A percentile compares a stretch with the other conserved stretches of the same genome.
These are phyloP conservation scores for Exophiala viscosa DNA, from an alignment of 2,329 filamentous ascomycete species.

Conservation along the genomic window DNA sequence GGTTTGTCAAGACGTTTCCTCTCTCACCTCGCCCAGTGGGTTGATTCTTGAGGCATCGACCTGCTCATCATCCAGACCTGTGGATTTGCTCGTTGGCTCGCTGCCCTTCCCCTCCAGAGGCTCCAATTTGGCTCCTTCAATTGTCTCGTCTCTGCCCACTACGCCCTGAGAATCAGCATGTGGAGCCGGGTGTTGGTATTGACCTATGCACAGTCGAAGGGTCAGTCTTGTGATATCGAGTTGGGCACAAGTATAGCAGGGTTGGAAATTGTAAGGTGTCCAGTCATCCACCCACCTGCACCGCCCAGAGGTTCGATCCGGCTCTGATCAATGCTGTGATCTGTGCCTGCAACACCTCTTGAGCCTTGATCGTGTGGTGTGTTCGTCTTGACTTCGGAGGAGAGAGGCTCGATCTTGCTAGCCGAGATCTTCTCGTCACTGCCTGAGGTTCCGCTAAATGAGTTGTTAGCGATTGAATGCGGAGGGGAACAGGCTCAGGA, in stretches of 20 bases:
- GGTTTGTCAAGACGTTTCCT: constrained; percentile 26
- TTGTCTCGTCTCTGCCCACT: constrained; percentile 29
- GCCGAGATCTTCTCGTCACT: constrained; percentile 21
- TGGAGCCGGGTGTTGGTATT: constrained; percentile 26
- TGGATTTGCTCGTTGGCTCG: background rate
- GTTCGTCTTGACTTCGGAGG: constrained; percentile 21
- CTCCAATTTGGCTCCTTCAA: constrained; percentile 28
- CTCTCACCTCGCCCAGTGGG: constrained; percentile 33
- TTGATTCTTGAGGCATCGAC: constrained; percentile 26
- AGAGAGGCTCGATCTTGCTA: constrained; percentile 27
- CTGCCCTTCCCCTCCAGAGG: constrained; percentile 20
- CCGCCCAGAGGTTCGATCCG: constrained; percentile 28
- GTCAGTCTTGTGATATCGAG: no score
- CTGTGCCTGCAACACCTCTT: constrained; percentile 21
- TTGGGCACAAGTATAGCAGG: background rate
- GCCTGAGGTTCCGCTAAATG: constrained; percentile 2
- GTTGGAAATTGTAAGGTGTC: background rate
- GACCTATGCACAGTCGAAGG: constrained; percentile 15
- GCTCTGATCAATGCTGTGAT: constrained; percentile 23
- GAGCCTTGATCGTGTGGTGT: constrained; percentile 18
- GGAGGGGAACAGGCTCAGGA: background rate
- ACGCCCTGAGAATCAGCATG: constrained; percentile 29
- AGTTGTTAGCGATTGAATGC: background rate
- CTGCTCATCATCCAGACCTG: constrained; percentile 28
- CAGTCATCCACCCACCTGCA: background rate